These are phyloP conservation scores for Herpetospermum pedunculosum DNA, from an alignment of 306 rosid genomes.

Conservation along the genomic window DNA sequence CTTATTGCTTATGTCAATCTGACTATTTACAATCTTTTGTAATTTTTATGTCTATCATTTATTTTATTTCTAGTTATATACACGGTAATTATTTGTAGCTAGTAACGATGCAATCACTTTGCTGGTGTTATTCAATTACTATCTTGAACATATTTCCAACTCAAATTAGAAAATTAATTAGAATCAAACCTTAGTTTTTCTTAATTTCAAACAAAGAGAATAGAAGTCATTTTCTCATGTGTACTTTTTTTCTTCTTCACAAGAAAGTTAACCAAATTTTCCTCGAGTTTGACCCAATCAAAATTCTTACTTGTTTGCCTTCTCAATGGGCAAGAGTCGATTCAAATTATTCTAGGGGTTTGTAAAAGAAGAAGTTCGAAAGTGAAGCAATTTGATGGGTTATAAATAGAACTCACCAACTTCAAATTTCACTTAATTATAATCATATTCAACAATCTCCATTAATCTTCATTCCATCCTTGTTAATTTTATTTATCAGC, in stretches of 20 bases:
- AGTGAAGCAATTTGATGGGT: not conserved
- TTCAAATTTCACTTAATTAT: not conserved
- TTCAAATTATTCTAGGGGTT: not conserved
- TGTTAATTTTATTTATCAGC: not conserved
- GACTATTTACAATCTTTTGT: too few relatives aligned
- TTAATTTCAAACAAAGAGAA: too few relatives aligned
- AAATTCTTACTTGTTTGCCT: not conserved
- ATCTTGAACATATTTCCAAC: too few relatives aligned
- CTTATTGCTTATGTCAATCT: too few relatives aligned
- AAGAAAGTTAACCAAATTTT: not conserved
- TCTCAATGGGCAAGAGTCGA: not conserved
- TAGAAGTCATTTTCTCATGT: not conserved
- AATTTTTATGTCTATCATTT: too few relatives aligned
- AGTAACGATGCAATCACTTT: too few relatives aligned
- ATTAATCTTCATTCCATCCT: not conserved
- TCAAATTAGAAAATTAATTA: too few relatives aligned
- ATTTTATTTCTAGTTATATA: too few relatives aligned
- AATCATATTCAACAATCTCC: not conserved
- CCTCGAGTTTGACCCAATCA: not conserved
- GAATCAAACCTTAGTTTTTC: too few relatives aligned
- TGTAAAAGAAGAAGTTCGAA: not conserved
- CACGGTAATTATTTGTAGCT: too few relatives aligned
- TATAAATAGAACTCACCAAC: not conserved
- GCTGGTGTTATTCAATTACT: too few relatives aligned
- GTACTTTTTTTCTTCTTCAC: not conserved